Evolutionary conservation across 306 rosid species (phyloP).

Genomic region (Crotalaria pallida): DNA sequence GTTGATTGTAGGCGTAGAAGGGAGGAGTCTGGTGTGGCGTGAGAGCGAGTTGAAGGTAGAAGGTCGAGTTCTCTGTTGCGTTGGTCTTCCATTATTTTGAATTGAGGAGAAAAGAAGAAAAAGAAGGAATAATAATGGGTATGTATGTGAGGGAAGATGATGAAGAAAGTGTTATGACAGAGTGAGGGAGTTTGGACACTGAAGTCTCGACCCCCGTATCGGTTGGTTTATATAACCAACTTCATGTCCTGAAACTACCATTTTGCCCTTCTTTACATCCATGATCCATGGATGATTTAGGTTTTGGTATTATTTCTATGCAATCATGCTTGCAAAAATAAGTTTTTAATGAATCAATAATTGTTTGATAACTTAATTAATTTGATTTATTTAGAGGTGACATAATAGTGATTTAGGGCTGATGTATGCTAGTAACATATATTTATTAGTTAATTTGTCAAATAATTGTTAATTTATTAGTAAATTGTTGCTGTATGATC

Average conservation of each 20-base stretch:
- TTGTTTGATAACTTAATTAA: too few relatives aligned
- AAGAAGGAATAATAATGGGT: neutral
- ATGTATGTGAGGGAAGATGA: conserved; percentile 8
- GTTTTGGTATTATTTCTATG: too few relatives aligned
- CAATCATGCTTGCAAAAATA: too few relatives aligned
- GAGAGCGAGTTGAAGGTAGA: conserved; percentile 52
- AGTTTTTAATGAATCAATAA: too few relatives aligned
- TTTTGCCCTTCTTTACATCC: conserved; percentile 32
- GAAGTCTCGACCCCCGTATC: conserved; percentile 39
- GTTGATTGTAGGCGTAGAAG: conserved; percentile 46
- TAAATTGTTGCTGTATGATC: too few relatives aligned
- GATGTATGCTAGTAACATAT: too few relatives aligned
- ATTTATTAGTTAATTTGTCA: too few relatives aligned
- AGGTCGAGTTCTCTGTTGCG: conserved; percentile 76
- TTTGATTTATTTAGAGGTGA: too few relatives aligned
- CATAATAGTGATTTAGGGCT: too few relatives aligned
- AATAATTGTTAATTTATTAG: too few relatives aligned
- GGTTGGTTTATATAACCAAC: conserved; percentile 35
- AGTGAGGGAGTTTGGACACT: conserved; percentile 1
- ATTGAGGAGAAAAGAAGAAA: neutral
- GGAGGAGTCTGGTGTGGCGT: conserved; percentile 37
- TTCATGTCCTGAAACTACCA: conserved; percentile 4
- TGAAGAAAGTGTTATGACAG: conserved; percentile 5
- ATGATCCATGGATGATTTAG: too few relatives aligned
- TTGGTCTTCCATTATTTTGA: conserved; percentile 55